Percentiles rank a stretch among this genome's conserved stretches.
Conservation (phyloP, 257 asterid genomes). For the Cinchona pubescens region DNA sequence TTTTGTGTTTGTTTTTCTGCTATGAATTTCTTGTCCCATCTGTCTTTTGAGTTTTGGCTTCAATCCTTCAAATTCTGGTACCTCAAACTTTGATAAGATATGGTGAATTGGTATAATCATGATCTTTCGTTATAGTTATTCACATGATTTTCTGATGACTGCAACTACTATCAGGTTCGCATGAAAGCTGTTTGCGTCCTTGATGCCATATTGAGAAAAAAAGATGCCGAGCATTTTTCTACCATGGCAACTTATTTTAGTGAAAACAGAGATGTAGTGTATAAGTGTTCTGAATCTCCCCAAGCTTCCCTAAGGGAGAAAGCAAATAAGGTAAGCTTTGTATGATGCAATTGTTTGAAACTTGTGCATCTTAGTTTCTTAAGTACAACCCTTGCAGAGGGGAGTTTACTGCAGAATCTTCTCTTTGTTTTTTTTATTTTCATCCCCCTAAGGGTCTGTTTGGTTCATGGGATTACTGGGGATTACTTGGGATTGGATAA, state of each 20-base stretch:
- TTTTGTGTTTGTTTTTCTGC: not conserved
- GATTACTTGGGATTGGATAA: too few relatives aligned
- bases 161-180: slow-evolving; percentile 63
- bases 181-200: slow-evolving; percentile 87
- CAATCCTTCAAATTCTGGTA: not conserved
- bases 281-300: slow-evolving; percentile 89
- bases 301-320: slow-evolving; percentile 97
- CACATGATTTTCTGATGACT: slow-evolving; percentile 17
- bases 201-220: slow-evolving; percentile 88
- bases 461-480: too few relatives aligned
- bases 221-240: slow-evolving; percentile 56
- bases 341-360: not conserved
- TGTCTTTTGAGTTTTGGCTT: not conserved
- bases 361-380: not conserved
- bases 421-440: not conserved
- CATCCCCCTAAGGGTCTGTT: not conserved
- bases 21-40: not conserved
- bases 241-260: slow-evolving; percentile 58
- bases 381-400: not conserved
- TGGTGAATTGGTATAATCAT: not conserved
- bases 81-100: not conserved
- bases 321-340: slow-evolving; percentile 69
- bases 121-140: not conserved
- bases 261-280: slow-evolving; percentile 63
- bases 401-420: not conserved